Evolutionary conservation across 768 basidiomycete genomes (phyloP), one percentile per base, ranked within the genome.

Genomic region (Thelephora ganbajun): DNA sequence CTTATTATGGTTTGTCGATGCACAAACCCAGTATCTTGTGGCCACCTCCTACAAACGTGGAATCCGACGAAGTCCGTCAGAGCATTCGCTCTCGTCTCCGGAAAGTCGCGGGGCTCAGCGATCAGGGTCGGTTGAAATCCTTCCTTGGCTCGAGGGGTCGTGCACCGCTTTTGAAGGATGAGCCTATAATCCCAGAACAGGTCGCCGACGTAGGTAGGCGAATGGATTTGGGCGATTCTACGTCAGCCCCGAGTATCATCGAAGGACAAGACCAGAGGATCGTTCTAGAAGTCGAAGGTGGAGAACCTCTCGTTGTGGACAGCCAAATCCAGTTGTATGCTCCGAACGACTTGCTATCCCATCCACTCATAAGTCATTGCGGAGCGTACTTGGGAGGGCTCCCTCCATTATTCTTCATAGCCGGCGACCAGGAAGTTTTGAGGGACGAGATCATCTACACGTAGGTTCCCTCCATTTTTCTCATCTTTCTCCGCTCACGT

Each of bases 381-480:
- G 60, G 85, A 52, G 76, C 77, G 0, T 92, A 90, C 62, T 72
- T 99, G 11, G 96, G 94, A 5, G 93, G 93, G 2, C 63, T 99
- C 0, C 89, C 89, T 1, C 96, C 96, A 11, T 58, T 98, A 42
- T 64, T 90, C 20, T 65, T 99, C 53, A 79, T 92, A 53, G 84
- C 80, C 1, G 80, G 94, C 35, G 86, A 96, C 48, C 85, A 83
- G 56, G 94, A 98, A 65, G 89, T 94, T 0, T 63, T 97, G 37
- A 70, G 92, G 47, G 94, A 98, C 59, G 94, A 97, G 62, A 79
- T 89, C 33, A 77, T 97, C 26, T 97, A 89, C 58, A 66, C 74
- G 89, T 87, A 44, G 52, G 80, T 70, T 33, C 3, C 49, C 19
- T 20, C 39, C 45, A 5, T 41, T 39, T 1, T 43, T 35, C 23